These are phyloP conservation scores for Platanus orientalis DNA, from an alignment of 164 flowering plant species.

Conservation along the genomic window DNA sequence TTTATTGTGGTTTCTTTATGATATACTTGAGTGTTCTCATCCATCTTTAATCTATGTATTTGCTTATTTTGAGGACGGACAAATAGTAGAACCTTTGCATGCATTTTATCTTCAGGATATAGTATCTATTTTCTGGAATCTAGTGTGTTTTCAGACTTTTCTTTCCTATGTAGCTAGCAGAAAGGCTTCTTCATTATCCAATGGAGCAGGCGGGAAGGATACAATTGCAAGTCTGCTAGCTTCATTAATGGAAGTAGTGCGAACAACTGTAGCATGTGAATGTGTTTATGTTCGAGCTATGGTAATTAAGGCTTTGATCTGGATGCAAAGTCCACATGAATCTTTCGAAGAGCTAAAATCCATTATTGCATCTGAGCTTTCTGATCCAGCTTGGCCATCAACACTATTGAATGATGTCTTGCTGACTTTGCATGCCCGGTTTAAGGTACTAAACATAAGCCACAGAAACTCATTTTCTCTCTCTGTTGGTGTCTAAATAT, in stretches of 20 bases:
- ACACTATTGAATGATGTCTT: conserved; percentile 84
- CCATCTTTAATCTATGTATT: no score
- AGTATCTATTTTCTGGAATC: background rate
- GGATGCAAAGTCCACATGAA: conserved; percentile 99
- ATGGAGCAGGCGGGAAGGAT: conserved; percentile 60
- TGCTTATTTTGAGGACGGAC: no score
- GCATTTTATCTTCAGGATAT: background rate
- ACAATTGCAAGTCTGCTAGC: conserved; percentile 90
- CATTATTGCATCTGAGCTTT: conserved; percentile 97
- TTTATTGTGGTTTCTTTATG: no score
- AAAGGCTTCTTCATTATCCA: conserved; percentile 54
- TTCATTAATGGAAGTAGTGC: conserved; percentile 97
- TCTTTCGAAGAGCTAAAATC: conserved; percentile 87
- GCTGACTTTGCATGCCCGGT: conserved; percentile 97
- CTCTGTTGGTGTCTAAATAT: no score
- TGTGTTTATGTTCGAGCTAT: conserved; percentile 97
- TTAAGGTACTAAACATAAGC: conserved; percentile 57
- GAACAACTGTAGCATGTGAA: conserved; percentile 98
- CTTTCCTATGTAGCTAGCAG: conserved; percentile 39
- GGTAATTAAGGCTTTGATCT: conserved; percentile 97
- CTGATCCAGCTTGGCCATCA: conserved; percentile 99
- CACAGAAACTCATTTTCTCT: background rate
- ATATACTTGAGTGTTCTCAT: no score
- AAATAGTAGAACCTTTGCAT: no score
- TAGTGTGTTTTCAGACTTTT: background rate